Evolutionary conservation across 108 stramenopile genomes (phyloP), one percentile per base, ranked within the genome.

Genomic region (Stephanodiscus triporus): DNA sequence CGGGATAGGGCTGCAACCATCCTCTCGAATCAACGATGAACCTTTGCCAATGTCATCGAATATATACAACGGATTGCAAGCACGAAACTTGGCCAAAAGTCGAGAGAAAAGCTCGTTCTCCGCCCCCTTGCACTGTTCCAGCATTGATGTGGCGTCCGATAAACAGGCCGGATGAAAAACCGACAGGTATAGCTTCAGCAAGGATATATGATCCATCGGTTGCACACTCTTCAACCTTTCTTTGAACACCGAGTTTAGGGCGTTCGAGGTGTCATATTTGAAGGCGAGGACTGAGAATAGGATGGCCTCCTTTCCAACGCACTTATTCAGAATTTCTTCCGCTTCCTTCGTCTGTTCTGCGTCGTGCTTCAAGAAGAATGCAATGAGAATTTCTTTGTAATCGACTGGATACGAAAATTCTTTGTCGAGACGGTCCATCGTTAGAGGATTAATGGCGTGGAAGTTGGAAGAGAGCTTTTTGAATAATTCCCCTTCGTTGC

Each of bases 201-300:
- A 60, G 19, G 61, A 49, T n/a, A 51, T 8, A 14, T 72, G 48
- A 36, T 72, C 71, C 26, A 19, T 72, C 26, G 56, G 62, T 14
- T 72, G 29, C 27, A 20, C 58, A 36, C 8, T 43, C 0, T 20
- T 34, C 57, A 72, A 24, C 16, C 60, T 9, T 9, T 58, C 71
- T 54, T 62, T 14, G n/a, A 72, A 61, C 49, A 63, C 20, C 20
- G 71, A 23, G n/a, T 61, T 49, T 23, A 72, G 43, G 24, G 58
- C 71, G 59, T 72, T 72, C 29, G 24, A 22, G 22, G 60, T 60
- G 27, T 16, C 27, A 34, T 72, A 51, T 63, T 72, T 50, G 19
- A n/a, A 14, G 10, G 71, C 71, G 16, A 72, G 45, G 8, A 72
- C 71, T 23, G 60, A 62, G 47, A 72, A 72, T 11, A 72, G 60